phyloP scores from a whole-genome alignment of 257 asterid genomes.

The Verbascum thapsus region DNA sequence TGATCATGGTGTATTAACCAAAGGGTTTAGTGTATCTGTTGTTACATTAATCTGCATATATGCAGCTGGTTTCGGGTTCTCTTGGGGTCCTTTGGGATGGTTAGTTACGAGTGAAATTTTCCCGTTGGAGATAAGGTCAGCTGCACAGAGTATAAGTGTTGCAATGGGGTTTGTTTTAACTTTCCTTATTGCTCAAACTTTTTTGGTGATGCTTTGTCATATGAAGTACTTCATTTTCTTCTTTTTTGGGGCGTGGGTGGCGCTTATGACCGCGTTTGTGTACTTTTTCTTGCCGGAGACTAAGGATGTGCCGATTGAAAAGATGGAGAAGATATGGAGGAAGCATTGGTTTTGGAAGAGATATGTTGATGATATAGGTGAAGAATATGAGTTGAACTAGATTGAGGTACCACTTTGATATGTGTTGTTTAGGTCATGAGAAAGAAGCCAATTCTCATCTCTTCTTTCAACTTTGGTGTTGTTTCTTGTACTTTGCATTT shows the following conservation, averaged over 20 bases:
- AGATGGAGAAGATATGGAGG: slow-evolving; percentile 6
- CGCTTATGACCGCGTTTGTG: not conserved
- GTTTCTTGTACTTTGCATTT: too few relatives aligned
- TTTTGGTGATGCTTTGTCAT: slow-evolving; percentile 10
- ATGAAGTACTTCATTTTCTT: slow-evolving; percentile 9
- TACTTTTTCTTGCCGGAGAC: slow-evolving; percentile 20
- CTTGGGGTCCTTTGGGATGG: slow-evolving; percentile 30
- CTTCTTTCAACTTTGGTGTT: too few relatives aligned
- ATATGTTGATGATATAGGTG: too few relatives aligned
- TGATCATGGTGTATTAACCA: not conserved
- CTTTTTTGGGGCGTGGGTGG: slow-evolving; percentile 4
- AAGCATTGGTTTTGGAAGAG: slow-evolving; percentile 12
- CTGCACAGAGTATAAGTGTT: slow-evolving; percentile 19
- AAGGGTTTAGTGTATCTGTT: not conserved
- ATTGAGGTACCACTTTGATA: too few relatives aligned
- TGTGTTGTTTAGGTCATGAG: too few relatives aligned
- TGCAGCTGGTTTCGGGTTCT: slow-evolving; percentile 21
- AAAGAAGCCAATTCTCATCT: too few relatives aligned
- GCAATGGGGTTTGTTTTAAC: not conserved
- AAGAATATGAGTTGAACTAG: too few relatives aligned
- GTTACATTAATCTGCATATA: slow-evolving; percentile 16
- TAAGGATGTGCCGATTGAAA: slow-evolving; percentile 14
- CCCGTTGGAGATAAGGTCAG: slow-evolving; percentile 24
- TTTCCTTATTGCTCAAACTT: not conserved
- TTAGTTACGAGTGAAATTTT: slow-evolving; percentile 23